A percentile compares a stretch with the other conserved stretches of the same genome.
Conservation (phyloP, 2,329 filamentous ascomycete genomes). For the Fragosphaeria purpurea region DNA sequence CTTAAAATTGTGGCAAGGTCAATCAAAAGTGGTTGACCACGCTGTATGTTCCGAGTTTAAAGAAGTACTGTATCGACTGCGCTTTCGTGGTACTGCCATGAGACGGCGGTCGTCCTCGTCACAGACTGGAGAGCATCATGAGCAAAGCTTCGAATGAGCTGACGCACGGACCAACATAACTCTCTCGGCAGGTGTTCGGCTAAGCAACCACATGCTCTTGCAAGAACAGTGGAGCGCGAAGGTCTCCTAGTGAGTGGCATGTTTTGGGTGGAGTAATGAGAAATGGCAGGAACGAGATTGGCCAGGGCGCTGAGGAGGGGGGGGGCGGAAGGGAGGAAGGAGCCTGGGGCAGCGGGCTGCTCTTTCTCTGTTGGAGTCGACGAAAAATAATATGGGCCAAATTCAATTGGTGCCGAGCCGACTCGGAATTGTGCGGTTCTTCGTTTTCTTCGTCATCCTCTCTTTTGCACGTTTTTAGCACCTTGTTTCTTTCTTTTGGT, state of each 20-base stretch:
- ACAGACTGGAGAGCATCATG: background rate
- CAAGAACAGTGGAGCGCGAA: too few relatives aligned
- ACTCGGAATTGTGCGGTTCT: constrained; percentile 15
- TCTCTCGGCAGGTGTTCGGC: constrained; percentile 11
- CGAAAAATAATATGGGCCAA: too few relatives aligned
- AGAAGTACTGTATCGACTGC: too few relatives aligned
- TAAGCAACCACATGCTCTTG: background rate
- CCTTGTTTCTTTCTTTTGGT: background rate
- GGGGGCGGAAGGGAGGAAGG: too few relatives aligned
- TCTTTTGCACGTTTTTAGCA: background rate
- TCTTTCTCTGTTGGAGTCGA: too few relatives aligned
- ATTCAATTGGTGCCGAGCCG: background rate
- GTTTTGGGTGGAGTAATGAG: constrained; percentile 12
- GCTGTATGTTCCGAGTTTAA: too few relatives aligned
- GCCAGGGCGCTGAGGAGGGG: constrained; percentile 1
- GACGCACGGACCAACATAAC: constrained; percentile 1
- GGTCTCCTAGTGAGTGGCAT: too few relatives aligned
- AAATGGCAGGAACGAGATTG: constrained; percentile 14
- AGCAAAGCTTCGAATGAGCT: background rate
- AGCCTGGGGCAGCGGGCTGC: too few relatives aligned
- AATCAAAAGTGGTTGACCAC: too few relatives aligned
- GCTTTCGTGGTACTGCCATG: too few relatives aligned
- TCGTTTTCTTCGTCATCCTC: constrained; percentile 6
- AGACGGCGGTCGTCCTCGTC: too few relatives aligned
- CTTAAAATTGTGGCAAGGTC: too few relatives aligned